These are phyloP conservation scores for Gossypium turneri DNA, from an alignment of 345 rosid species.

Conservation along the genomic window DNA sequence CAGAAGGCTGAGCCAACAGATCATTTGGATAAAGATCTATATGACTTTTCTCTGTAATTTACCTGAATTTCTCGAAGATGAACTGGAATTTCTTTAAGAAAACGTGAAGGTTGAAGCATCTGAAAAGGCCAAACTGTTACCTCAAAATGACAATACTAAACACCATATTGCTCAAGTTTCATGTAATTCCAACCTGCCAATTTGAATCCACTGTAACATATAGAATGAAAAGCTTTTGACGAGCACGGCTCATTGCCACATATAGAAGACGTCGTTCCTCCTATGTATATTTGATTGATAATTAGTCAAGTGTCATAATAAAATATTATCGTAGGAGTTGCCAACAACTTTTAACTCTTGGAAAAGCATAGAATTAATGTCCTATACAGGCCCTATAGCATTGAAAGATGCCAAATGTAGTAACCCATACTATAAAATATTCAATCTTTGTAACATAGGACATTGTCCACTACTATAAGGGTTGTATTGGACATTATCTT, in stretches of 20 bases:
- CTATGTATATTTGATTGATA: constrained; percentile 35
- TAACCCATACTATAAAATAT: neutral
- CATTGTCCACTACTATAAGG: neutral
- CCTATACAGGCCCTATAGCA: neutral
- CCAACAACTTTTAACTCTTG: constrained; percentile 1
- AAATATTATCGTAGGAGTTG: neutral
- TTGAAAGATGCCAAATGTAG: neutral
- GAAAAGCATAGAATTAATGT: constrained; percentile 3
- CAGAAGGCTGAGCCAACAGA: constrained; percentile 6
- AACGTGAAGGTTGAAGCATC: constrained; percentile 92
- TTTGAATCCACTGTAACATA: constrained; percentile 74
- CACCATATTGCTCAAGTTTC: constrained; percentile 16
- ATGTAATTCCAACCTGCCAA: constrained; percentile 72
- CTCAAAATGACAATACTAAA: constrained; percentile 13
- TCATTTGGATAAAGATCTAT: neutral
- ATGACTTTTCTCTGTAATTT: constrained; percentile 7
- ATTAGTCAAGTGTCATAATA: constrained; percentile 10
- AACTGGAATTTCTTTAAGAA: constrained; percentile 86
- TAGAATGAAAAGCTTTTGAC: constrained; percentile 71
- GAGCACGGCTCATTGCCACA: constrained; percentile 98
- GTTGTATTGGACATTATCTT: neutral
- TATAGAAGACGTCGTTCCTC: constrained; percentile 88
- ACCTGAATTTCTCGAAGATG: constrained; percentile 74
- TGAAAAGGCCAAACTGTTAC: constrained; percentile 32
- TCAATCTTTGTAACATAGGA: neutral